Percentiles rank a stretch among this genome's conserved stretches.
Evolutionary conservation across 2,329 filamentous ascomycete species (phyloP).

Genomic region (Penicillium sp.): DNA sequence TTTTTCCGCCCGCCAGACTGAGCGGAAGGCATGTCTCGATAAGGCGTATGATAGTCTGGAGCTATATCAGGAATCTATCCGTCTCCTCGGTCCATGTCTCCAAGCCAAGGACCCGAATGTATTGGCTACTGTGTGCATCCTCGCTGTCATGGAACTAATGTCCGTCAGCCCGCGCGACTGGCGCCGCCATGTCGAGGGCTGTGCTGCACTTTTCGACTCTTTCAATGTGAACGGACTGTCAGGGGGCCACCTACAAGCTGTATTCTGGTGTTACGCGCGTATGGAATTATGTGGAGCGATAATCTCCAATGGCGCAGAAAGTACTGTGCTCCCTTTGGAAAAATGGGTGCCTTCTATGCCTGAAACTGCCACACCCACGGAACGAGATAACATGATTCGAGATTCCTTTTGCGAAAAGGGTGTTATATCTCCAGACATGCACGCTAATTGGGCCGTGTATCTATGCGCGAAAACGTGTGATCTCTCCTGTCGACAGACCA

Average conservation of each 20-base stretch:
- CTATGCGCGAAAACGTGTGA: slow-evolving; percentile 54
- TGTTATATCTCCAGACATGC: slow-evolving; percentile 47
- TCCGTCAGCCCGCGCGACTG: slow-evolving; percentile 50
- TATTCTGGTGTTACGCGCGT: slow-evolving; percentile 58
- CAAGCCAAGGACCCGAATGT: slow-evolving; percentile 50
- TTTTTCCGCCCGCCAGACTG: slow-evolving; percentile 53
- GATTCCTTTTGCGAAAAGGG: slow-evolving; percentile 23
- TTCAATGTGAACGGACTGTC: slow-evolving; percentile 51
- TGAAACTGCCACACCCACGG: slow-evolving; percentile 34
- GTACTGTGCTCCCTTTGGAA: slow-evolving; percentile 50
- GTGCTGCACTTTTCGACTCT: slow-evolving; percentile 52
- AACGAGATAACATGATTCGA: slow-evolving; percentile 20
- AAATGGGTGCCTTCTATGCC: slow-evolving; percentile 46
- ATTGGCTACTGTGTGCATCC: slow-evolving; percentile 52
- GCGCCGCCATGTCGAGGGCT: slow-evolving; percentile 56
- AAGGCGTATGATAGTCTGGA: slow-evolving; percentile 51
- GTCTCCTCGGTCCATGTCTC: slow-evolving; percentile 47
- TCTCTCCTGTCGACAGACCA: slow-evolving; percentile 50
- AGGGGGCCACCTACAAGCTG: slow-evolving; percentile 52
- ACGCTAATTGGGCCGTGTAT: slow-evolving; percentile 60
- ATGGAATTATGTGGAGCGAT: slow-evolving; percentile 57
- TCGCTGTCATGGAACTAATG: slow-evolving; percentile 55
- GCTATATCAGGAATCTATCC: slow-evolving; percentile 53
- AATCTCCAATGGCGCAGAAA: slow-evolving; percentile 51
- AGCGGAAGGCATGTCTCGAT: slow-evolving; percentile 45